A percentile compares a stretch with the other conserved stretches of the same genome.
Conservation (phyloP, 345 rosid species). For the Ceriops decandra region DNA sequence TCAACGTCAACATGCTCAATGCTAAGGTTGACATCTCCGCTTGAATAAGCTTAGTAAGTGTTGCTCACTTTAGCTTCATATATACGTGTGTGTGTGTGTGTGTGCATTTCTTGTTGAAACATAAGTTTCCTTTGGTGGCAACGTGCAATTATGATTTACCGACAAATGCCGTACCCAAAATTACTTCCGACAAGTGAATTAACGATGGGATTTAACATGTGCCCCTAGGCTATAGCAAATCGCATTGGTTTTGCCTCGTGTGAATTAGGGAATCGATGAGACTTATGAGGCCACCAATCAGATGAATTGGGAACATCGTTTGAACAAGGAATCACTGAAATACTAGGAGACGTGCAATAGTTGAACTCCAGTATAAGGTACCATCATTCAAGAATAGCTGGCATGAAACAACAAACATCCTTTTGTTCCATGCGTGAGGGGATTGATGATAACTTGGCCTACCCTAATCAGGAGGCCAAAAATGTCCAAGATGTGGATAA, state of each 20-base stretch:
- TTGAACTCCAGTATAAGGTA: neutral
- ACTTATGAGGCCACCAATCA: conserved; percentile 6
- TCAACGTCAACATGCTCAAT: no score
- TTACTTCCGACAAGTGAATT: neutral
- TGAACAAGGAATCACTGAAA: conserved; percentile 31
- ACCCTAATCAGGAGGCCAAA: conserved; percentile 41
- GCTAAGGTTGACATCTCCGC: no score
- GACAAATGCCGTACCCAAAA: neutral
- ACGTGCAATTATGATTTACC: no score
- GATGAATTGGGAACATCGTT: conserved; percentile 4
- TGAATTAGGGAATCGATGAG: conserved; percentile 23
- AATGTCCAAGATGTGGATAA: conserved; percentile 5
- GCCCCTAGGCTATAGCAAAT: neutral
- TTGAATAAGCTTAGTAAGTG: no score
- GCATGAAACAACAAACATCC: neutral
- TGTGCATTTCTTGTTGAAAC: no score
- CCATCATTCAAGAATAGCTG: neutral
- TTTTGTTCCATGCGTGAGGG: neutral
- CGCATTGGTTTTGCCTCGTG: conserved; percentile 10
- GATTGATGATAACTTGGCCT: neutral
- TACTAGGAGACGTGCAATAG: conserved; percentile 22
- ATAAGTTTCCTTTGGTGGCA: no score
- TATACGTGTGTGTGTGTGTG: no score
- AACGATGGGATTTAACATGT: conserved; percentile 2
- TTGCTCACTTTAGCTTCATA: no score